Evolutionary conservation across 1,284 basidiomycete species (phyloP), one percentile per base, ranked within the genome.

Genomic region (Ganoderma lingzhi): DNA sequence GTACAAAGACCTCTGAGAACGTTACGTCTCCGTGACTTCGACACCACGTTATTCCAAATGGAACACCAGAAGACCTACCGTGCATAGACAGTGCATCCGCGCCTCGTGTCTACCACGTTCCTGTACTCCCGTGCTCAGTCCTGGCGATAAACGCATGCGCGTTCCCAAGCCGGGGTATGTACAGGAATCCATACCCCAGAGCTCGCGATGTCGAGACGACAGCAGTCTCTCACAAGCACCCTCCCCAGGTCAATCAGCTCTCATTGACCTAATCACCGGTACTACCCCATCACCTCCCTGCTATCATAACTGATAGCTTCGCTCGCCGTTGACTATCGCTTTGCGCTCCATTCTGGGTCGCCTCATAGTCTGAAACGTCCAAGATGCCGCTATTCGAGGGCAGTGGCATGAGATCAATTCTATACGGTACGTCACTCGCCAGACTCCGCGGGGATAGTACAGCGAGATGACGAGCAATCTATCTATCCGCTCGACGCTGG

Each of bases 371-470:
- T 15, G 59, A 61, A 44, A 37, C 41, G 5, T 44, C 23, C 59
- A 39, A 35, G 4, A 73, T 73, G 72, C 67, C 72, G 53, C 59
- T 73, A 42, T 73, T 73, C 37, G 68, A 73, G 65, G 70, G 70
- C 12, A 64, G 67, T 37, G 64, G 67, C 30, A 61, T 53, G 30
- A 66, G 72, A 23, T 70, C 72, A 44, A 68, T 66, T 60, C n/a
- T 59, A 66, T 73, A 73, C 39, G 72, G 72, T 73, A 62, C 63
- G 72, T 70, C 39, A 17, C 30, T 30, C 12, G 23, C 37, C 15
- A 10, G 23, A 8, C 59, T 42, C 23, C 14, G 23, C 39, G 23
- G 5, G 23, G 10, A 61, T 42, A 17, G 39, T 28, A 28, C 41
- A 30, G 41, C 3, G 59, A 61, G 41, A 61, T 61, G 59, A 61